Conservation (phyloP, 768 basidiomycete species). For the Chalciporus pseudorubinellus region DNA sequence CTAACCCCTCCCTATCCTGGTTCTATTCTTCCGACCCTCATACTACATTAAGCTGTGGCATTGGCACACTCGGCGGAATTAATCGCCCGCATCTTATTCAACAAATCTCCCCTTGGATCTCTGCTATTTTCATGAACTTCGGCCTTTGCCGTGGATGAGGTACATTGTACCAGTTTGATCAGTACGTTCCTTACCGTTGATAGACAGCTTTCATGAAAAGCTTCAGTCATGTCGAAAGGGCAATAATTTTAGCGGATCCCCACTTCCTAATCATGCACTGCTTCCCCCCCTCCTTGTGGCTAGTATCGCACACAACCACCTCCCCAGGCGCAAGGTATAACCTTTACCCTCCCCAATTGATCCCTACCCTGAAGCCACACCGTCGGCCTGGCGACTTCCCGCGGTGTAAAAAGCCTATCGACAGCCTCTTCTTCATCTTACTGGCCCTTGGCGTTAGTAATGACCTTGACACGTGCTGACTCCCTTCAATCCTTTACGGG, state of each 20-base stretch:
- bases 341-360: neutral
- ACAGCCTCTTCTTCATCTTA: conserved; percentile 14
- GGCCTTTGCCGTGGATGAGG: conserved; percentile 32
- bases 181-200: conserved; percentile 18
- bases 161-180: conserved; percentile 31
- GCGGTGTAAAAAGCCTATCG: conserved; percentile 12
- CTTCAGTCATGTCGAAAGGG: conserved; percentile 2
- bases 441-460: conserved; percentile 19
- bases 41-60: conserved; percentile 39
- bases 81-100: conserved; percentile 24
- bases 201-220: conserved; percentile 14
- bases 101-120: conserved; percentile 49
- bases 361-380: neutral
- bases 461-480: conserved; percentile 14
- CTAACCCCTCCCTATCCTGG: conserved; percentile 45
- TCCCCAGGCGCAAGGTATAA: neutral
- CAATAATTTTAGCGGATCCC: conserved; percentile 9
- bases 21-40: conserved; percentile 43
- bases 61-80: conserved; percentile 34
- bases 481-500: conserved; percentile 16
- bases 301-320: neutral
- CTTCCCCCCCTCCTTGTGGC: neutral
- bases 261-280: neutral
- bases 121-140: conserved; percentile 32
- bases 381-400: neutral